Evolutionary conservation across 1,284 basidiomycete species (phyloP).

Genomic region (Boletus putidus): DNA sequence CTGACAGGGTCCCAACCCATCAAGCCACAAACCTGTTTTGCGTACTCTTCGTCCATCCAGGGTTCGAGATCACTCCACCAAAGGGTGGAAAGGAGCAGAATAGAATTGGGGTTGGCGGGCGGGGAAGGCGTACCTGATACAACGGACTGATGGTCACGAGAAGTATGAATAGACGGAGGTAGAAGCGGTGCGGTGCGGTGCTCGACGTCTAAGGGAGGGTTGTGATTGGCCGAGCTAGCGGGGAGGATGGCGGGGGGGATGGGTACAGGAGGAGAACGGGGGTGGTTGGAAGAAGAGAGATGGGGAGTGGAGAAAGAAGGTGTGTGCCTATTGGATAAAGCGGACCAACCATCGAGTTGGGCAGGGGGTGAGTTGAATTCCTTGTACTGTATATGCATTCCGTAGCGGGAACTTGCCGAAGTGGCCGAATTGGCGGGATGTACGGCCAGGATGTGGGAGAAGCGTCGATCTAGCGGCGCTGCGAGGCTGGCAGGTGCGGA

Average conservation of each 20-base stretch:
- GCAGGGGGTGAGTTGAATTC: constrained; percentile 33
- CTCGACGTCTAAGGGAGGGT: constrained; percentile 39
- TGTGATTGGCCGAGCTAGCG: constrained; percentile 22
- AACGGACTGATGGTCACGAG: constrained; percentile 26
- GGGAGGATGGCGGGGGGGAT: constrained; percentile 20
- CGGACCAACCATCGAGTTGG: constrained; percentile 33
- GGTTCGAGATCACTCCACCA: constrained; percentile 83
- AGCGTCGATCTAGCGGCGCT: constrained; percentile 28
- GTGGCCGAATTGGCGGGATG: constrained; percentile 19
- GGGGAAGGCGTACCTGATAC: constrained; percentile 31
- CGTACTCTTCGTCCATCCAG: constrained; percentile 93
- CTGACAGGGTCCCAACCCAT: constrained; percentile 76
- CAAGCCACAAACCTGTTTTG: constrained; percentile 73
- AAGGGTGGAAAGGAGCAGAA: constrained; percentile 54
- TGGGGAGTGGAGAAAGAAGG: constrained; percentile 30
- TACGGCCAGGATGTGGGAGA: constrained; percentile 18
- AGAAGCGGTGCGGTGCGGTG: constrained; percentile 40
- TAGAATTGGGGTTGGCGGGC: constrained; percentile 32
- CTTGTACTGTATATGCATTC: constrained; percentile 40
- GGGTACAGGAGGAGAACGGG: constrained; percentile 34
- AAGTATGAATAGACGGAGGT: constrained; percentile 32
- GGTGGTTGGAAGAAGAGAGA: constrained; percentile 39
- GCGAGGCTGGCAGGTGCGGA: constrained; percentile 15
- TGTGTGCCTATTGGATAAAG: constrained; percentile 50
- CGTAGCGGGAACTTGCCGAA: constrained; percentile 38